Conservation (phyloP, 257 asterid genomes). For the Ballota nigra region DNA sequence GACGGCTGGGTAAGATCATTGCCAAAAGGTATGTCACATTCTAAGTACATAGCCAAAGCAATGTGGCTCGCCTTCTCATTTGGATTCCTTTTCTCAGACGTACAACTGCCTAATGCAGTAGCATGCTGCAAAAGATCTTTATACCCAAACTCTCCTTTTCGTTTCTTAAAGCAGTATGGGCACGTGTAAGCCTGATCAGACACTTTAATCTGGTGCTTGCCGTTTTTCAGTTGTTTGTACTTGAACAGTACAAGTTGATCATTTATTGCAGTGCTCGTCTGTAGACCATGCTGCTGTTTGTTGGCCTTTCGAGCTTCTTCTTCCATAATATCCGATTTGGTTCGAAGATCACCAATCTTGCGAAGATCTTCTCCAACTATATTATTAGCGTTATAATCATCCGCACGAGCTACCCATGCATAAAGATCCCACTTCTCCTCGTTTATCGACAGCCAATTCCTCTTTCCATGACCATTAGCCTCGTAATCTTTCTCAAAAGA, state of each 20-base stretch:
- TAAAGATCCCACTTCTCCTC: conserved; percentile 40
- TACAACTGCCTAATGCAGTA: conserved; percentile 5
- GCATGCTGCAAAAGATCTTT: conserved; percentile 29
- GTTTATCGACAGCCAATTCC: conserved; percentile 44
- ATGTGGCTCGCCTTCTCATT: conserved; percentile 15
- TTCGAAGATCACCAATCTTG: conserved; percentile 63
- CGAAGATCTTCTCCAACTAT: conserved; percentile 75
- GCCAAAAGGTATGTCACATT: conserved; percentile 1
- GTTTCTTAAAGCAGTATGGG: conserved; percentile 21
- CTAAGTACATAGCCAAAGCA: conserved; percentile 17
- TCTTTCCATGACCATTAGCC: conserved; percentile 59
- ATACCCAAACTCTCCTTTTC: conserved; percentile 19
- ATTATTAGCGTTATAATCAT: conserved; percentile 53
- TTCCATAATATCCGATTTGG: conserved; percentile 59
- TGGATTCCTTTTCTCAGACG: conserved; percentile 14
- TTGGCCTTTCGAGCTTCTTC: conserved; percentile 63
- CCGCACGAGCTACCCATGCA: conserved; percentile 88
- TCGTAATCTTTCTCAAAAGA: conserved; percentile 36
- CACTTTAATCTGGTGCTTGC: conserved; percentile 44
- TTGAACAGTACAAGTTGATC: conserved; percentile 20
- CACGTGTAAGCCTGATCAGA: conserved; percentile 44
- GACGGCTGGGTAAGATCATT: conserved; percentile 12
- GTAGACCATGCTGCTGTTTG: conserved; percentile 13
- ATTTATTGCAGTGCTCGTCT: conserved; percentile 9
- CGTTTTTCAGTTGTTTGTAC: conserved; percentile 47